Percentiles rank a stretch among this genome's conserved stretches.
Conservation (phyloP, 768 basidiomycete genomes). For the Lactarius akahatsu region DNA sequence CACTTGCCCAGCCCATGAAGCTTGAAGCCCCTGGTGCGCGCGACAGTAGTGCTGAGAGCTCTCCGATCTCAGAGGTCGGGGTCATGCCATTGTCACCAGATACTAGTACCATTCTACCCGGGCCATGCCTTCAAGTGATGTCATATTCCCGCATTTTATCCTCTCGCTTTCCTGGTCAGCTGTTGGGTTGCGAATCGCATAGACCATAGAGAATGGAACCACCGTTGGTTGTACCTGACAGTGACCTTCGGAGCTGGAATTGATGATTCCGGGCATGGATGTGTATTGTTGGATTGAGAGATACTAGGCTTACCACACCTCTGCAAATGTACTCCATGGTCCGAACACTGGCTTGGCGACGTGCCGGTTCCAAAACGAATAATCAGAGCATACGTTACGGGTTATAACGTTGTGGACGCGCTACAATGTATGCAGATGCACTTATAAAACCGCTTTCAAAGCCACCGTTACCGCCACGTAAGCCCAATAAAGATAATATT, state of each 20-base stretch:
- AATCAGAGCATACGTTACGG: neutral
- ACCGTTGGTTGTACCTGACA: neutral
- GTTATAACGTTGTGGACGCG: neutral
- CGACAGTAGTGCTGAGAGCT: neutral
- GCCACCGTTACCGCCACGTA: neutral
- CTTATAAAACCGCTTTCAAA: neutral
- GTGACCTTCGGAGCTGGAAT: neutral
- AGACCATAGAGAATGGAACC: neutral
- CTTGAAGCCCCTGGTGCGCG: neutral
- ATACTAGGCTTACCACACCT: neutral
- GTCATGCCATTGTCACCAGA: neutral
- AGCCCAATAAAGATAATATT: neutral
- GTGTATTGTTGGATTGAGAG: neutral
- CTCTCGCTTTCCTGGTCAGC: neutral
- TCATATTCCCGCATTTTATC: neutral
- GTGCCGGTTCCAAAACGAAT: neutral
- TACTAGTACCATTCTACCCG: neutral
- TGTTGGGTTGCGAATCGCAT: neutral
- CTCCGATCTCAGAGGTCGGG: neutral
- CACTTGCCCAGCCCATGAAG: neutral
- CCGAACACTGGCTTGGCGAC: neutral
- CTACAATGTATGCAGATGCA: neutral
- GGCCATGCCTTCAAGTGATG: neutral
- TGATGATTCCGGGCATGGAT: neutral
- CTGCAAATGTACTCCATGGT: too few relatives aligned